Evolutionary conservation across 192 early-diverging fungal species (phyloP).

Genomic region (Coemansia sp.): DNA sequence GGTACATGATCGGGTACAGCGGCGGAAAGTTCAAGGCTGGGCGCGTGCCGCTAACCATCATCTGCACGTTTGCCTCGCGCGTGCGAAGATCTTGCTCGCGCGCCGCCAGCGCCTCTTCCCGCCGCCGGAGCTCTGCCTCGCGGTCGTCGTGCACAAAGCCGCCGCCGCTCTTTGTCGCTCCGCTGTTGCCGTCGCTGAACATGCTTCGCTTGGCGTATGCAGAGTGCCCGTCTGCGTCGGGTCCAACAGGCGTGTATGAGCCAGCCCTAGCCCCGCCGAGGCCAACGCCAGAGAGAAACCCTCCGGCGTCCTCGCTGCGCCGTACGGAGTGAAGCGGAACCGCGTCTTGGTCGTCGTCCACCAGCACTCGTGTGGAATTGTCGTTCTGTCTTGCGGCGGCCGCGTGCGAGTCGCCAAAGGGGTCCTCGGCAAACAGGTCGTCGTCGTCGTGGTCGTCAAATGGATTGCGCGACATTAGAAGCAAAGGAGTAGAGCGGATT

Average conservation of each 20-base stretch:
- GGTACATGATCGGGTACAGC: conserved; percentile 82
- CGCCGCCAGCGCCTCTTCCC: conserved; percentile 76
- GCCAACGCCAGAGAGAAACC: conserved; percentile 34
- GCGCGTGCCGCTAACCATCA: conserved; percentile 57
- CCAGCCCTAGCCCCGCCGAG: conserved; percentile 22
- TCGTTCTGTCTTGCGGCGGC: conserved; percentile 12
- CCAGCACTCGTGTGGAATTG: conserved; percentile 8
- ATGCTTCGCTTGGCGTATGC: conserved; percentile 13
- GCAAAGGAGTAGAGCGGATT: too few relatives aligned
- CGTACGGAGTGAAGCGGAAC: conserved; percentile 46
- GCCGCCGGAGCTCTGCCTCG: conserved; percentile 72
- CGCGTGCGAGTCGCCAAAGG: conserved; percentile 39
- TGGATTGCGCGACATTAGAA: conserved; percentile 51
- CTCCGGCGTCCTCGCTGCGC: conserved; percentile 38
- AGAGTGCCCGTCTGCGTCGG: conserved; percentile 18
- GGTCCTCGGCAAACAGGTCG: conserved; percentile 44
- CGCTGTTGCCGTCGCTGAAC: conserved; percentile 7
- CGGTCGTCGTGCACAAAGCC: conserved; percentile 43
- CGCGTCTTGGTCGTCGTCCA: conserved; percentile 32
- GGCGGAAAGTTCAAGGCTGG: conserved; percentile 85
- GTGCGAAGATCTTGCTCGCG: conserved; percentile 71
- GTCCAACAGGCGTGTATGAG: conserved; percentile 42
- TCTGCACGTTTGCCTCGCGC: conserved; percentile 65
- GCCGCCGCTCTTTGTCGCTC: conserved; percentile 12
- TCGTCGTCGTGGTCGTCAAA: conserved; percentile 44